Evolutionary conservation across 2,329 filamentous ascomycete species (phyloP).

Genomic region (Beauveria varroae): DNA sequence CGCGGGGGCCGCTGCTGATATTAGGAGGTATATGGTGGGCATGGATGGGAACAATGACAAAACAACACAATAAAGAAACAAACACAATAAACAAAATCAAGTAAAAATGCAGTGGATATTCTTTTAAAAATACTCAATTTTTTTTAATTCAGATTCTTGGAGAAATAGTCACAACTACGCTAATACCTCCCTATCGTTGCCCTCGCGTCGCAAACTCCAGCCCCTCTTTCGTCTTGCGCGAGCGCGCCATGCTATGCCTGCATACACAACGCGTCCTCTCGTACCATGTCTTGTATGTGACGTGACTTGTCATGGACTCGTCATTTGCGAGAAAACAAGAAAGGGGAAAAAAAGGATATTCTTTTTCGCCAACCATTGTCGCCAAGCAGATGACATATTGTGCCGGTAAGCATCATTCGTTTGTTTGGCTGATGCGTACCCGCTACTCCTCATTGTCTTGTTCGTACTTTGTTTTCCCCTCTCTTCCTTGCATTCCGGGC

Average conservation of each 20-base stretch:
- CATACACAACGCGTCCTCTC: not conserved
- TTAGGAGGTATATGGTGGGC: not conserved
- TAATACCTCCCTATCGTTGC: slow-evolving; percentile 1
- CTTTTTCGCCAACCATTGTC: too few species aligned
- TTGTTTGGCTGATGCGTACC: too few species aligned
- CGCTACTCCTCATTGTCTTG: too few species aligned
- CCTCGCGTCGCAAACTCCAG: slow-evolving; percentile 1
- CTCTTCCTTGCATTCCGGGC: too few species aligned
- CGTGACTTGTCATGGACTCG: too few species aligned
- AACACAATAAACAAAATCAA: not conserved
- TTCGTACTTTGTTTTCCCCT: too few species aligned
- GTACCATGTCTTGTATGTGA: too few species aligned
- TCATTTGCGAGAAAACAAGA: too few species aligned
- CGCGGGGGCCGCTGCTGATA: not conserved
- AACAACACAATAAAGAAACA: not conserved
- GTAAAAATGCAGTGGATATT: not conserved
- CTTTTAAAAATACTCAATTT: not conserved
- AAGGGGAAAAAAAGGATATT: too few species aligned
- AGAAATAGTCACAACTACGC: not conserved
- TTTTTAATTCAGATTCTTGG: not conserved
- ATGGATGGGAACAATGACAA: not conserved
- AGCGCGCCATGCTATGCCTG: not conserved
- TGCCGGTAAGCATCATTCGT: too few species aligned
- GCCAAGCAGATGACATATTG: too few species aligned
- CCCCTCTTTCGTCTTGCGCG: not conserved